Evolutionary conservation across 305 asterid species (phyloP).

Genomic region (Fraxinus xanthoxyloides): DNA sequence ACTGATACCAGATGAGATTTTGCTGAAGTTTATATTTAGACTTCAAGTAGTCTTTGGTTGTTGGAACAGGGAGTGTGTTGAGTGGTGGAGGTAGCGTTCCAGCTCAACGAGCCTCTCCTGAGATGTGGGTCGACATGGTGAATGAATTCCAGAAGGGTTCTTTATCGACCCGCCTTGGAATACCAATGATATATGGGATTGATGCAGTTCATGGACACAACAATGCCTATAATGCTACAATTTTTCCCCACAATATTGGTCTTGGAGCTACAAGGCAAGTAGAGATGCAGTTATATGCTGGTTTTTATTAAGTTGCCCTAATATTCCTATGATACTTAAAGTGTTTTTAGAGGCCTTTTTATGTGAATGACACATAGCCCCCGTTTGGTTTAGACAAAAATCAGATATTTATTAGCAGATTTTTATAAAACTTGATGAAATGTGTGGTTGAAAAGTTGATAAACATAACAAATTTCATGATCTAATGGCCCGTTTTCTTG

Average conservation of each 20-base stretch:
- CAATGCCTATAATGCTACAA: neutral
- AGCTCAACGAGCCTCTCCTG: neutral
- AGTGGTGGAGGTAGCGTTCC: conserved; percentile 3
- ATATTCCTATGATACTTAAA: neutral
- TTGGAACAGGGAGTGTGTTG: conserved; percentile 1
- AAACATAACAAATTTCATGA: no score
- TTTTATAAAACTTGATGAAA: no score
- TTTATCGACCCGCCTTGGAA: neutral
- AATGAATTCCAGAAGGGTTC: neutral
- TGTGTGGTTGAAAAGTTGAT: neutral
- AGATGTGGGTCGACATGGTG: neutral
- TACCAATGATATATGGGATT: conserved; percentile 1
- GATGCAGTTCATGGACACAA: conserved; percentile 1
- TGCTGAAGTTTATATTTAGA: neutral
- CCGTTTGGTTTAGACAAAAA: neutral
- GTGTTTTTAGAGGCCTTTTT: neutral
- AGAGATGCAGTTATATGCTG: neutral
- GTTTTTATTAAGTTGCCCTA: neutral
- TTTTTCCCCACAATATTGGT: neutral
- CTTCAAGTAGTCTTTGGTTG: neutral
- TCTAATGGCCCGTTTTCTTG: neutral
- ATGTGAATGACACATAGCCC: neutral
- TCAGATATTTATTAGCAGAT: neutral
- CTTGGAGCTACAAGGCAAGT: conserved; percentile 4
- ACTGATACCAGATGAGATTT: neutral